These are phyloP conservation scores for Gossypium mustelinum DNA, from an alignment of 345 rosid genomes.

Conservation along the genomic window DNA sequence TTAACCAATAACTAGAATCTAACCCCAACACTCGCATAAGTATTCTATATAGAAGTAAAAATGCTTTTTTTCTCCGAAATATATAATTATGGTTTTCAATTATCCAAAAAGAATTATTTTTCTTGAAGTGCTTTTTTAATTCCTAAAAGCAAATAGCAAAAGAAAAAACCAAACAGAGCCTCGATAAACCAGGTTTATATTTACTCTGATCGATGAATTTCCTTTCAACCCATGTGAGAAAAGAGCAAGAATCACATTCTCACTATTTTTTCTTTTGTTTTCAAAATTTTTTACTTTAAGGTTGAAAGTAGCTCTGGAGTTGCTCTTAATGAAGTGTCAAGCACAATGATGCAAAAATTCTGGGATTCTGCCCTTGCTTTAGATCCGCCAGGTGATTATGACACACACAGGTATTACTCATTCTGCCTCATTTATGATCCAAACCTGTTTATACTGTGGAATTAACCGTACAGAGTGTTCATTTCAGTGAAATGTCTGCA, in stretches of 20 bases:
- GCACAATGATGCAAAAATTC: conserved; percentile 96
- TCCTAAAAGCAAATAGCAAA: background rate
- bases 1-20: background rate
- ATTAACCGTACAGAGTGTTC: conserved; percentile 23
- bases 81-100: background rate
- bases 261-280: background rate
- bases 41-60: background rate
- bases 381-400: conserved; percentile 87
- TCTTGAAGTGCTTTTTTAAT: background rate
- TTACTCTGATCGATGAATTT: background rate
- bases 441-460: conserved; percentile 11
- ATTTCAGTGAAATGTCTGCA: conserved; percentile 76
- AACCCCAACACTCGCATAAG: background rate
- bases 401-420: conserved; percentile 66
- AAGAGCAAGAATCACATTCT: background rate
- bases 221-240: background rate
- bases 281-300: conserved; percentile 27
- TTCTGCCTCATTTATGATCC: conserved; percentile 11
- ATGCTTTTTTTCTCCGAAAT: background rate
- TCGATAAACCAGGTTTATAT: background rate
- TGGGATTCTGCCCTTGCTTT: conserved; percentile 97
- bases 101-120: background rate
- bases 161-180: background rate
- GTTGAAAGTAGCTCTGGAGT: conserved; percentile 86
- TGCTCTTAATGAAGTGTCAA: conserved; percentile 75